These are phyloP conservation scores for Lactifluus hygrophoroides DNA, from an alignment of 768 basidiomycete genomes.

Conservation along the genomic window DNA sequence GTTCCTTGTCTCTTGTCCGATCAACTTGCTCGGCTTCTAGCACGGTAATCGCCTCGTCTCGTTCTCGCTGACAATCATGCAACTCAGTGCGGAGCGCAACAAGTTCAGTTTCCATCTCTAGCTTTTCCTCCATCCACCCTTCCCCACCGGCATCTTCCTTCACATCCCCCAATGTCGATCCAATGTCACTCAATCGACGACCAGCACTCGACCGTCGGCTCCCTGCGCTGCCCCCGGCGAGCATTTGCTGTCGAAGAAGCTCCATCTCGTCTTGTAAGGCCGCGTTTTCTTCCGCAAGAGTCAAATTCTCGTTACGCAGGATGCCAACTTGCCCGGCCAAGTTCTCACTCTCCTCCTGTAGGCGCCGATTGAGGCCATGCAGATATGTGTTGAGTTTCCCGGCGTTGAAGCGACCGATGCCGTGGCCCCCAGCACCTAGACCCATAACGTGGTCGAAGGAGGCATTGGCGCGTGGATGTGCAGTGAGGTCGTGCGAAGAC, in stretches of 20 bases:
- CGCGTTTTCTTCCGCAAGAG: conserved; percentile 17
- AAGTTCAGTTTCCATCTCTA: conserved; percentile 37
- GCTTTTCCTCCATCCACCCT: conserved; percentile 65
- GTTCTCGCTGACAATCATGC: conserved; percentile 28
- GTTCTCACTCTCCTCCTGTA: conserved; percentile 79
- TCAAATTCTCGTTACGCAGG: conserved; percentile 40
- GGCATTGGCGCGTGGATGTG: conserved; percentile 70
- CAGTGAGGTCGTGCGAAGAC: conserved; percentile 83
- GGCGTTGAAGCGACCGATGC: conserved; percentile 74
- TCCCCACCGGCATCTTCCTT: conserved; percentile 56
- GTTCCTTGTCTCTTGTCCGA: conserved; percentile 55
- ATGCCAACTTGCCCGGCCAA: conserved; percentile 45
- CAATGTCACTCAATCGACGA: conserved; percentile 44
- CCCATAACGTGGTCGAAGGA: conserved; percentile 83
- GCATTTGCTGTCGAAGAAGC: conserved; percentile 14
- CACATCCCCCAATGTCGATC: conserved; percentile 48
- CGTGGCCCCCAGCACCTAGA: conserved; percentile 55
- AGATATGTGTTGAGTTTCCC: conserved; percentile 79
- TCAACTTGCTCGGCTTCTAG: conserved; percentile 49
- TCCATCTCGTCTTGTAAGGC: conserved; percentile 16
- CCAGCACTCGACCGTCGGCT: conserved; percentile 31
- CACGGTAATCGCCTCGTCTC: conserved; percentile 34
- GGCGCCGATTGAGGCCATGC: conserved; percentile 71
- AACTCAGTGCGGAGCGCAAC: conserved; percentile 31
- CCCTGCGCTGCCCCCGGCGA: conserved; percentile 16